Evolutionary conservation across 371 early-diverging fungal genomes (phyloP).

Genomic region (Mucor circinelloides): DNA sequence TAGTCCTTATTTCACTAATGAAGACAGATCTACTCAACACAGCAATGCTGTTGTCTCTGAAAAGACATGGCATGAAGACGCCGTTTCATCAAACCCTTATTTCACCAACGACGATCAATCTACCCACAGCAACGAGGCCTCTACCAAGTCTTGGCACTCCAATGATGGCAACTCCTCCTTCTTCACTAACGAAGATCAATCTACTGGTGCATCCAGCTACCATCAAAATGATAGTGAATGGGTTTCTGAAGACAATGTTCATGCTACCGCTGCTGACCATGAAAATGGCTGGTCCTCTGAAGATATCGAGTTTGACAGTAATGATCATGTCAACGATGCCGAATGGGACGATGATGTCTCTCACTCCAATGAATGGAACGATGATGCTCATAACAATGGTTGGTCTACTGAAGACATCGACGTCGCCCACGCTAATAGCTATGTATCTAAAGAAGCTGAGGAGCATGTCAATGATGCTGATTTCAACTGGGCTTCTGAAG

Average conservation of each 20-base stretch:
- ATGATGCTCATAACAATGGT: conserved; percentile 10
- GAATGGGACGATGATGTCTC: conserved; percentile 16
- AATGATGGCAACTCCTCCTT: conserved; percentile 25
- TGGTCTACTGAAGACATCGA: conserved; percentile 19
- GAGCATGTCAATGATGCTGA: conserved; percentile 19
- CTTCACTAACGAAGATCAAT: conserved; percentile 34
- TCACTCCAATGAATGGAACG: not conserved
- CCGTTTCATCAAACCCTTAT: not conserved
- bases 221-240: conserved; percentile 25
- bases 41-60: not conserved
- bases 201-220: not conserved
- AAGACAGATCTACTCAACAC: conserved; percentile 14
- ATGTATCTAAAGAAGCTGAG: conserved; percentile 7
- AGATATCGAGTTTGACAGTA: conserved; percentile 9
- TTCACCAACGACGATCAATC: conserved; percentile 19
- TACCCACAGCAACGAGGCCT: not conserved
- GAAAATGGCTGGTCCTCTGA: conserved; percentile 31
- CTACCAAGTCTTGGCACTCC: conserved; percentile 1
- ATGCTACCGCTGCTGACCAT: conserved; percentile 2
- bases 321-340: not conserved
- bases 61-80: conserved; percentile 2
- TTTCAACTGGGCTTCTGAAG: conserved; percentile 13
- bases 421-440: conserved; percentile 1
- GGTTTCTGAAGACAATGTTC: conserved; percentile 20
- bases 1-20: conserved; percentile 13